These are phyloP conservation scores for Annulohypoxylon maeteangense DNA, from an alignment of 495 filamentous ascomycete genomes.

Conservation along the genomic window DNA sequence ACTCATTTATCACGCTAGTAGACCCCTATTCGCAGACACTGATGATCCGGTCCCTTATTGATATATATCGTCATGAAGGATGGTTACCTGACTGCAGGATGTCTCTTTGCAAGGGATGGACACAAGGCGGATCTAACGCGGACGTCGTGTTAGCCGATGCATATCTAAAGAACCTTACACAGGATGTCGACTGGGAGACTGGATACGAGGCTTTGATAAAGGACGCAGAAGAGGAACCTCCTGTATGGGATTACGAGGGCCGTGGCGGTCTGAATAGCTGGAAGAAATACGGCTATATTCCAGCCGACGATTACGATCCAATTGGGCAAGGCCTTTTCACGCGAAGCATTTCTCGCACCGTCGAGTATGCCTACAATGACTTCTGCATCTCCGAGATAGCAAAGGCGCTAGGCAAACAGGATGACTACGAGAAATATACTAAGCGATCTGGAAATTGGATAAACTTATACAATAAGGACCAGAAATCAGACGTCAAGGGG, in stretches of 20 bases:
- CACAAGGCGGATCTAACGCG: conserved; percentile 78
- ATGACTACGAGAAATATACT: conserved; percentile 68
- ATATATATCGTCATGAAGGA: conserved; percentile 73
- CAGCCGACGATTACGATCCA: conserved; percentile 69
- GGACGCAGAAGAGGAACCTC: conserved; percentile 74
- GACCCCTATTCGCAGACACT: conserved; percentile 70
- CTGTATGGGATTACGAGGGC: conserved; percentile 74
- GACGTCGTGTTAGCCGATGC: conserved; percentile 73
- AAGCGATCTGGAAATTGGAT: conserved; percentile 68
- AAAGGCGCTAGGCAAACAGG: conserved; percentile 61
- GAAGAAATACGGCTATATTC: conserved; percentile 72
- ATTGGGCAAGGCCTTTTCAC: conserved; percentile 71
- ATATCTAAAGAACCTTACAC: conserved; percentile 70
- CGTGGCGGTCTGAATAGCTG: conserved; percentile 71
- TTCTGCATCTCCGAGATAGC: conserved; percentile 73
- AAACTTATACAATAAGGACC: conserved; percentile 69
- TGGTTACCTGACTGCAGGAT: conserved; percentile 74
- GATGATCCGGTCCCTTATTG: conserved; percentile 72
- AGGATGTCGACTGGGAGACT: conserved; percentile 69
- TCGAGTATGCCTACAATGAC: conserved; percentile 79
- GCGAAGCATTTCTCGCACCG: conserved; percentile 72
- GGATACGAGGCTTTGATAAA: conserved; percentile 74
- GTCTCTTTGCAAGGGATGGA: conserved; percentile 71
- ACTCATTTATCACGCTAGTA: conserved; percentile 71
- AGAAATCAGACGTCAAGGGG: conserved; percentile 65